Base-by-base conservation (phyloP, 768 basidiomycete species). In the Rhodotorula graminis region DNA sequence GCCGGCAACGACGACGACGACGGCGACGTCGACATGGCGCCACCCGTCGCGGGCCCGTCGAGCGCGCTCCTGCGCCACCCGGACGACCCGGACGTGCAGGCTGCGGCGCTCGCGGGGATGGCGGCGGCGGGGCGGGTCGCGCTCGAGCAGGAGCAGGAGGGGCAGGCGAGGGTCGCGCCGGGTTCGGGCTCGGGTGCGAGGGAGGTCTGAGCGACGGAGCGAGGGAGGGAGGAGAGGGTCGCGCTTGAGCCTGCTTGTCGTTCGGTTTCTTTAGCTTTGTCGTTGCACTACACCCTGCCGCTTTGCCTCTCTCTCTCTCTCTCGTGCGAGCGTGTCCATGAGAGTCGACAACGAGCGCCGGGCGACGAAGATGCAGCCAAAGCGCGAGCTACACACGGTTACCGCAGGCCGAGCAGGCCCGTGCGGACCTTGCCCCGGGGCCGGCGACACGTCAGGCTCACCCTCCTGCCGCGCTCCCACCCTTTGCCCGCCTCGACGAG, bases 391-490 rank as follows among this genome's bases (percentile, higher is more conserved):
- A n/a, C n/a, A n/a, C n/a, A n/a, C n/a, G n/a, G n/a, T n/a, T 55
- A 55, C 53, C 53, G 27, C n/a, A 55, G 16, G 11, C 53, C 53
- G n/a, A 55, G 53, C 27, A 55, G 14, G 27, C 29, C 29, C 27
- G 50, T 67, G n/a, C 57, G 57, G 6, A 91, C 88, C 77, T 86
- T 89, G 2, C 60, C 60, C 67, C 84, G 85, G 6, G 93, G 89
- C 78, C 90, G 90, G 64, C 93, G 85, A 79, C 90, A 95, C 3
- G 93, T 95, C 78, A 95, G 80, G 81, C 92, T 95, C 65, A 90
- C 87, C 79, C 93, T 82, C 52, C 84, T 84, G 27, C 82, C 82
- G 71, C 93, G 84, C 73, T 80, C 78, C 68, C 65, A 71, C 21
- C 65, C 65, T 8, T 52, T 23, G 1, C 65, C 64, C 23, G 14